phyloP scores from a whole-genome alignment of 176 grass and related monocot genomes.

The Areca catechu region DNA sequence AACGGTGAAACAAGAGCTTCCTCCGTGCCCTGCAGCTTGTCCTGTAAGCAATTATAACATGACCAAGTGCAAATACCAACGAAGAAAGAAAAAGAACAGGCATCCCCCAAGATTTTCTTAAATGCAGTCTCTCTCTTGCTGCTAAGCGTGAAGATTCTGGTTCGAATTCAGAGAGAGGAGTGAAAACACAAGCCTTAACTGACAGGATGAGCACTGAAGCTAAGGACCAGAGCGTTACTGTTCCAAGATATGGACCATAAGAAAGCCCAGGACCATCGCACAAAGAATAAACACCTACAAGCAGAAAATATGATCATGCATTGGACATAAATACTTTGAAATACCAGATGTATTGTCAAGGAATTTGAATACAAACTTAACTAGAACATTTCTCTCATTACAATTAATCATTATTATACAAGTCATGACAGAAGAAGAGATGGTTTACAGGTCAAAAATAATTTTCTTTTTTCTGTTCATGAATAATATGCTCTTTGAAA shows the following conservation, averaged over 20 bases:
- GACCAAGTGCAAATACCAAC: slow-evolving; percentile 78
- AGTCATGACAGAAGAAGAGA: no score
- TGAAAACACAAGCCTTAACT: slow-evolving; percentile 71
- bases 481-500: no score
- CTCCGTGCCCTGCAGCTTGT: slow-evolving; percentile 73
- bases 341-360: no score
- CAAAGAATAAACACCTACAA: slow-evolving; percentile 73
- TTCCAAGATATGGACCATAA: slow-evolving; percentile 66
- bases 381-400: no score
- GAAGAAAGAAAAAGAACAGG: slow-evolving; percentile 82
- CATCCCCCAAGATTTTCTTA: slow-evolving; percentile 74
- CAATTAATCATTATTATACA: no score
- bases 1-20: slow-evolving; percentile 68
- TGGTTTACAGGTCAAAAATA: no score
- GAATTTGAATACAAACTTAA: no score
- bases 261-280: slow-evolving; percentile 54
- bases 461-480: no score
- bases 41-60: slow-evolving; percentile 78
- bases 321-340: no score
- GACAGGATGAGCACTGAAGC: slow-evolving; percentile 65
- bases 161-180: slow-evolving; percentile 48
- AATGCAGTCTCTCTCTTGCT: slow-evolving; percentile 41
- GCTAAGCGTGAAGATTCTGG: slow-evolving; percentile 59
- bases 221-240: slow-evolving; percentile 54
- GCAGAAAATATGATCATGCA: slow-evolving; percentile 4